These are phyloP conservation scores for Russula compacta DNA, from an alignment of 768 basidiomycete genomes.

Conservation along the genomic window DNA sequence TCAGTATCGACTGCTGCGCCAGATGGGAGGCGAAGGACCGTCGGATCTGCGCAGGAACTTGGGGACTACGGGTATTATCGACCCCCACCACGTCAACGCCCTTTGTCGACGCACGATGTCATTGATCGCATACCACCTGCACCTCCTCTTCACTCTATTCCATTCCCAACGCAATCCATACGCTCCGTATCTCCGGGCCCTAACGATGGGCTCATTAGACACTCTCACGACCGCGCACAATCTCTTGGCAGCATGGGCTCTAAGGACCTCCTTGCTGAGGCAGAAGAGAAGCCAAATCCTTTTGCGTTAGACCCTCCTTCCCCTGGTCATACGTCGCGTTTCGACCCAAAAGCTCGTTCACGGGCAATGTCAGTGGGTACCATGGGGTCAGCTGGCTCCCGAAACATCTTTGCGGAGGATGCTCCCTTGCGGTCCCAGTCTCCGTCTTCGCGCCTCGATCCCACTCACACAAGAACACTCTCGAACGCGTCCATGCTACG, in stretches of 20 bases:
- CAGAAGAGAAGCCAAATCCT: conserved; percentile 29
- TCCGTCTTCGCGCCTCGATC: conserved; percentile 67
- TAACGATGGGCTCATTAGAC: conserved; percentile 23
- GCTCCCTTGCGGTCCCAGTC: conserved; percentile 57
- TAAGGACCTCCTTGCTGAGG: conserved; percentile 34
- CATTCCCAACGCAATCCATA: conserved; percentile 41
- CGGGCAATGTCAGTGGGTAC: conserved; percentile 41
- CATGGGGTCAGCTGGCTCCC: conserved; percentile 32
- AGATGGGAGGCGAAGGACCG: conserved; percentile 44
- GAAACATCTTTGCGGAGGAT: conserved; percentile 31
- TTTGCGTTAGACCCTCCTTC: conserved; percentile 32
- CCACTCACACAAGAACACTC: conserved; percentile 55
- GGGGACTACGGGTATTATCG: conserved; percentile 36
- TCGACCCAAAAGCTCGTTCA: conserved; percentile 34
- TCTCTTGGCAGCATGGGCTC: conserved; percentile 48
- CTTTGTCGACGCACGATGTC: conserved; percentile 41
- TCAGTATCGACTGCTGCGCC: conserved; percentile 27
- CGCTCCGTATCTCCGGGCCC: conserved; percentile 30
- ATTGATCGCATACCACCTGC: conserved; percentile 36
- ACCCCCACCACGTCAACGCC: conserved; percentile 38
- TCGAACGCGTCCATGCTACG: conserved; percentile 58
- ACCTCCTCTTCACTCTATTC: conserved; percentile 42
- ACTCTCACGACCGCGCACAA: conserved; percentile 35
- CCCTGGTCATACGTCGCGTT: conserved; percentile 34
- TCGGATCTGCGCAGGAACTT: conserved; percentile 49